Percentiles rank a stretch among this genome's conserved stretches.
phyloP scores from a whole-genome alignment of 2,329 filamentous ascomycete species.

The Cytospora piceae region DNA sequence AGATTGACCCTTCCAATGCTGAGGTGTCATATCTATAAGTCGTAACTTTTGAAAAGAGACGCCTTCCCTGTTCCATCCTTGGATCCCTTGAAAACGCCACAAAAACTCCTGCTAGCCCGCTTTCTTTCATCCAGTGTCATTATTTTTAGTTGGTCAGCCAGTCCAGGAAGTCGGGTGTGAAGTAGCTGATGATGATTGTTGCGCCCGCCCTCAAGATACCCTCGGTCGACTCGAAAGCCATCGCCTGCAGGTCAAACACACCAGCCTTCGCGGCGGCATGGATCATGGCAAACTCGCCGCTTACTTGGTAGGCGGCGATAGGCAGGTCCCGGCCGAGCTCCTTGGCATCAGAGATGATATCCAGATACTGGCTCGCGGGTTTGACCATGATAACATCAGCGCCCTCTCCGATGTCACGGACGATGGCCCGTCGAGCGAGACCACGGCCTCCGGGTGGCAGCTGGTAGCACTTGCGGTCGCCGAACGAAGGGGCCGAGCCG shows the following conservation, averaged over 20 bases:
- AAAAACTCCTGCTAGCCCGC: slow-evolving; percentile 13
- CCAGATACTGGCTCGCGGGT: slow-evolving; percentile 91
- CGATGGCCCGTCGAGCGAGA: slow-evolving; percentile 86
- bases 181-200: slow-evolving; percentile 92
- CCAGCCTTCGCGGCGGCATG: slow-evolving; percentile 94
- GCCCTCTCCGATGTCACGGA: slow-evolving; percentile 87
- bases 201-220: slow-evolving; percentile 92
- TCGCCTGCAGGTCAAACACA: slow-evolving; percentile 91
- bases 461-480: slow-evolving; percentile 96
- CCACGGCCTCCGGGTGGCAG: slow-evolving; percentile 90
- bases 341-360: slow-evolving; percentile 97
- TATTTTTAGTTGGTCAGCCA: slow-evolving; percentile 59
- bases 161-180: slow-evolving; percentile 79
- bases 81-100: slow-evolving; percentile 22
- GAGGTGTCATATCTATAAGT: slow-evolving; percentile 9
- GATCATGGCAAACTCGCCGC: slow-evolving; percentile 97
- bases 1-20: slow-evolving; percentile 17
- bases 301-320: slow-evolving; percentile 94
- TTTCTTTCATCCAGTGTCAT: slow-evolving; percentile 13
- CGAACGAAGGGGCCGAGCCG: slow-evolving; percentile 87
- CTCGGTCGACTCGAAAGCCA: slow-evolving; percentile 94
- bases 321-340: slow-evolving; percentile 90
- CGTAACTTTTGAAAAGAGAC: slow-evolving; percentile 10
- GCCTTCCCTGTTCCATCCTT: slow-evolving; percentile 10
- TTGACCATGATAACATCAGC: slow-evolving; percentile 99